Evolutionary conservation across 805 yeast species (phyloP).

Genomic region (Yarrowia porcina): DNA sequence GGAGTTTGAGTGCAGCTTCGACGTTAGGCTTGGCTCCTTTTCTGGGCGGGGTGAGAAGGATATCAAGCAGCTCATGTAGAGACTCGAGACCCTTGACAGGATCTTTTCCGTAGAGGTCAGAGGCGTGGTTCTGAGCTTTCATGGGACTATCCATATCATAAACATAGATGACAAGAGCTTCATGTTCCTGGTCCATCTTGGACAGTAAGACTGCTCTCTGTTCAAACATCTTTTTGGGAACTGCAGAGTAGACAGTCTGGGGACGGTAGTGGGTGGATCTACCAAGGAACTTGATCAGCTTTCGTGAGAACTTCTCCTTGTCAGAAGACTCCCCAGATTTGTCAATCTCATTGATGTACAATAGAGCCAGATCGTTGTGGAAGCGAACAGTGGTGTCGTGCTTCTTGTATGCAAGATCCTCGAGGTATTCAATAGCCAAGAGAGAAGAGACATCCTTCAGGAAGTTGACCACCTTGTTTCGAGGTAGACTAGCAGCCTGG

Average conservation of each 20-base stretch:
- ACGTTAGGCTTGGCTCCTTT: slow-evolving; percentile 36
- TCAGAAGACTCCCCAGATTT: slow-evolving; percentile 28
- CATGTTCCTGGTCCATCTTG: slow-evolving; percentile 49
- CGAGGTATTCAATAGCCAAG: slow-evolving; percentile 49
- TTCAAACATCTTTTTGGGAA: slow-evolving; percentile 34
- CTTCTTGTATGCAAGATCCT: slow-evolving; percentile 47
- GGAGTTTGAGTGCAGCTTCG: slow-evolving; percentile 42
- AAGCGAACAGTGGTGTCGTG: slow-evolving; percentile 41
- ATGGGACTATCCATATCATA: slow-evolving; percentile 54
- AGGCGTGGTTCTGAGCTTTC: slow-evolving; percentile 61
- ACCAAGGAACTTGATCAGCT: slow-evolving; percentile 41
- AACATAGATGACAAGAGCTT: slow-evolving; percentile 58
- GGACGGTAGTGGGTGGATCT: slow-evolving; percentile 43
- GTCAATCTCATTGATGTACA: slow-evolving; percentile 43
- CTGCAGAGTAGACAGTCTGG: slow-evolving; percentile 10
- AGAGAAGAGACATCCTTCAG: slow-evolving; percentile 38
- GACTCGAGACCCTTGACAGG: slow-evolving; percentile 43
- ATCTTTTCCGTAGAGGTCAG: slow-evolving; percentile 45
- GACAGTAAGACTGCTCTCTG: slow-evolving; percentile 58
- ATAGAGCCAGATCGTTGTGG: slow-evolving; percentile 46
- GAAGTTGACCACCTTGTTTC: slow-evolving; percentile 51
- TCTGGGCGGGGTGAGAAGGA: slow-evolving; percentile 5
- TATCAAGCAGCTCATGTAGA: slow-evolving; percentile 49
- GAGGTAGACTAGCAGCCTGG: slow-evolving; percentile 57
- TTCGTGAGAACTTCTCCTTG: slow-evolving; percentile 31